A percentile compares a stretch with the other conserved stretches of the same genome.
Evolutionary conservation across 306 rosid species (phyloP).

Genomic region (Vicia faba): DNA sequence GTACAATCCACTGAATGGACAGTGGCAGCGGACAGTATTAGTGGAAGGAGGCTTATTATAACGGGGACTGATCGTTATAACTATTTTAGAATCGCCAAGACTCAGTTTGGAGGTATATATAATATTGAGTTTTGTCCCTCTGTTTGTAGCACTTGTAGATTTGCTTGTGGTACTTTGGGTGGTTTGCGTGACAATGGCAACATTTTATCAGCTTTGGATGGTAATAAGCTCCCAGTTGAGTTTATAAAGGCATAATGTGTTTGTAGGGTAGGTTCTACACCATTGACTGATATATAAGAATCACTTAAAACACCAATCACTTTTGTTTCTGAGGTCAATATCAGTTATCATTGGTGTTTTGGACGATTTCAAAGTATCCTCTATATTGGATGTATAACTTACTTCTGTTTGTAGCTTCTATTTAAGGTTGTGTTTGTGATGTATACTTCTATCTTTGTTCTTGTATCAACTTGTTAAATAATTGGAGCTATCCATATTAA

Average conservation of each 20-base stretch:
- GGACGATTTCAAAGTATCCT: too few relatives aligned
- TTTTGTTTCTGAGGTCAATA: too few relatives aligned
- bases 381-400: background rate
- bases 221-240: constrained; percentile 25
- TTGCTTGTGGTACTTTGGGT: constrained; percentile 48
- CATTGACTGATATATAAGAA: background rate
- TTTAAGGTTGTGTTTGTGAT: background rate
- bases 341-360: too few relatives aligned
- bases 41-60: constrained; percentile 51
- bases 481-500: constrained; percentile 7
- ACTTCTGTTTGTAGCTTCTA: background rate
- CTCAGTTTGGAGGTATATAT: constrained; percentile 28
- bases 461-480: background rate
- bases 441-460: background rate
- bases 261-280: background rate
- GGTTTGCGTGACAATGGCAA: constrained; percentile 48
- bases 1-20: constrained; percentile 46
- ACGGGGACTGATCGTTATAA: background rate
- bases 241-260: constrained; percentile 21
- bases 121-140: constrained; percentile 57
- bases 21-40: constrained; percentile 20
- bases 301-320: background rate
- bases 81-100: constrained; percentile 43
- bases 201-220: constrained; percentile 59
- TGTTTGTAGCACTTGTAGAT: constrained; percentile 50